Conservation (phyloP, 225 moss, liverwort and hornwort genomes). For the Bryum argenteum region DNA sequence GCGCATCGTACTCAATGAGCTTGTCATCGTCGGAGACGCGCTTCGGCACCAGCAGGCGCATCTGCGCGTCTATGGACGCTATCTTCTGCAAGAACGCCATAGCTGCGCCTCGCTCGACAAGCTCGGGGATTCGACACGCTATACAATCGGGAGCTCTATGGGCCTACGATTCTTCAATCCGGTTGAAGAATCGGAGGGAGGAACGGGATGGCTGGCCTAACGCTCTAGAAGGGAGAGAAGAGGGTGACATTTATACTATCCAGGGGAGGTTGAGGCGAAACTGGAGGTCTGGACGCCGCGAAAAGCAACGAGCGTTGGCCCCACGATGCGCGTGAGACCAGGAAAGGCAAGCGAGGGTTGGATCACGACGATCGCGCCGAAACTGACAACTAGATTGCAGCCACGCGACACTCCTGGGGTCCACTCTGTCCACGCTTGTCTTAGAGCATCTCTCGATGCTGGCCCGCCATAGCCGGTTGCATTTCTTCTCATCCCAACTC, state of each 20-base stretch:
- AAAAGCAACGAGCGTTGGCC: neutral
- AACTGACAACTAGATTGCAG: neutral
- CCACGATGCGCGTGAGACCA: neutral
- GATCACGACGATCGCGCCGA: neutral
- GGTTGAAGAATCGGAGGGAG: neutral
- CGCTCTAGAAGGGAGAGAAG: neutral
- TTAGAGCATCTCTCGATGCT: neutral
- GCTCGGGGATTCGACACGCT: too few species aligned
- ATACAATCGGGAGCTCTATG: too few species aligned
- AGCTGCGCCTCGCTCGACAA: neutral
- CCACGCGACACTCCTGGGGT: neutral
- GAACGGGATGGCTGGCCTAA: neutral
- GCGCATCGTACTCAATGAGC: slow-evolving; percentile 66
- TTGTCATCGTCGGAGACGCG: slow-evolving; percentile 63
- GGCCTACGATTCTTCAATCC: too few species aligned
- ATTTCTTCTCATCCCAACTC: neutral
- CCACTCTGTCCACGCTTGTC: slow-evolving; percentile 6
- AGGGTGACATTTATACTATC: slow-evolving; percentile 3
- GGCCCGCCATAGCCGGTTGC: neutral
- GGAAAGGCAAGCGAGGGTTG: neutral
- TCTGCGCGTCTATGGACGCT: slow-evolving; percentile 66
- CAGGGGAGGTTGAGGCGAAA: neutral
- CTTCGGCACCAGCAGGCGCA: slow-evolving; percentile 65
- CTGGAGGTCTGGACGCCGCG: neutral
- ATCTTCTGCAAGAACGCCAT: slow-evolving; percentile 57